phyloP scores from a whole-genome alignment of 179 eudicot genomes.

The Patellifolia procumbens region DNA sequence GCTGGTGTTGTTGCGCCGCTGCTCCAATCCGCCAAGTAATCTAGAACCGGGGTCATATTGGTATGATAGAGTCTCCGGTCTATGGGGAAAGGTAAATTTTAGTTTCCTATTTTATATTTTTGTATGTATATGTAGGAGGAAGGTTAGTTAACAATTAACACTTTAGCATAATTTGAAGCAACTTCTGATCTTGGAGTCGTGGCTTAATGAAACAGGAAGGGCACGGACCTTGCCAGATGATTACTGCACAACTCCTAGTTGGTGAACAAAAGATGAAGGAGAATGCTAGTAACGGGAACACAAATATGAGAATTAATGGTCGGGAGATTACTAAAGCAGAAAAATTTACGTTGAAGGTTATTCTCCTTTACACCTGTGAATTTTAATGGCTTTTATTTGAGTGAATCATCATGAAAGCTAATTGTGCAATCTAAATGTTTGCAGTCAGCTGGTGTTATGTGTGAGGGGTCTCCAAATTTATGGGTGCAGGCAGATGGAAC shows the following conservation, averaged over 20 bases:
- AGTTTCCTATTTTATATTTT: background rate
- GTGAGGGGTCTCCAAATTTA: conserved; percentile 36
- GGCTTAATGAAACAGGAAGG: conserved; percentile 43
- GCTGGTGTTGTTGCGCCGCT: conserved; percentile 53
- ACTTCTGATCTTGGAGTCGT: conserved; percentile 8
- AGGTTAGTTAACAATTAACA: background rate
- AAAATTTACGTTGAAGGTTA: conserved; percentile 38
- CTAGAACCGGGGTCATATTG: conserved; percentile 79
- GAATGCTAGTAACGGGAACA: conserved; percentile 47
- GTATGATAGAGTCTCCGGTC: conserved; percentile 86
- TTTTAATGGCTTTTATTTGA: conserved; percentile 5
- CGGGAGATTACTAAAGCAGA: conserved; percentile 46
- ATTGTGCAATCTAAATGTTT: conserved; percentile 21
- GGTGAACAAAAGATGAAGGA: conserved; percentile 31
- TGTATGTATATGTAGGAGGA: background rate
- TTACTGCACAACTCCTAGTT: conserved; percentile 37
- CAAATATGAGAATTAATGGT: conserved; percentile 35
- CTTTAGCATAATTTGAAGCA: background rate
- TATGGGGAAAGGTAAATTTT: conserved; percentile 86
- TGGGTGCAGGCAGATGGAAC: conserved; percentile 46
- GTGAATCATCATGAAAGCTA: background rate
- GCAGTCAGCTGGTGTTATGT: conserved; percentile 48
- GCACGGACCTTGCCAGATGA: conserved; percentile 47
- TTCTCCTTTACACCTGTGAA: background rate
- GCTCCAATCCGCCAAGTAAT: conserved; percentile 67